These are phyloP conservation scores for Fusarium incarnatum DNA, from an alignment of 2,329 filamentous ascomycete species.

Conservation along the genomic window DNA sequence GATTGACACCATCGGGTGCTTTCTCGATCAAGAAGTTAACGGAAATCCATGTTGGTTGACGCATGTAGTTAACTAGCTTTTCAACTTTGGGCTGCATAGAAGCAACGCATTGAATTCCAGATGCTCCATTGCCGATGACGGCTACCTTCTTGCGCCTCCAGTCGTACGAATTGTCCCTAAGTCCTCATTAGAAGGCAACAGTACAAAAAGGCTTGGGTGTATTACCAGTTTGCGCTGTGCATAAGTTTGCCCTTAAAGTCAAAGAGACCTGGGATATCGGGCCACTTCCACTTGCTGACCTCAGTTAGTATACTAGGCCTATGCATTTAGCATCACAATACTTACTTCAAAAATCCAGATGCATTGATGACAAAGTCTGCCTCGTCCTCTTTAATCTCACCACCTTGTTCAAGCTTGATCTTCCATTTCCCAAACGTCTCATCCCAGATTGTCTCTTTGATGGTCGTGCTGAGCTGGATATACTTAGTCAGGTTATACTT, in stretches of 20 bases:
- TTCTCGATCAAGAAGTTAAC: slow-evolving; percentile 10
- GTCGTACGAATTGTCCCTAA: slow-evolving; percentile 1
- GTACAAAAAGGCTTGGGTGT: rapidly evolving
- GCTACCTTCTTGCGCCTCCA: slow-evolving; percentile 5
- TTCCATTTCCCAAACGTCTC: slow-evolving; percentile 6
- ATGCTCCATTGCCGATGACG: slow-evolving; percentile 5
- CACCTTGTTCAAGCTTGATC: slow-evolving; percentile 7
- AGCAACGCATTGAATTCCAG: slow-evolving; percentile 6
- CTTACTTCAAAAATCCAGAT: slow-evolving; percentile 10
- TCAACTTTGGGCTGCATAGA: slow-evolving; percentile 6
- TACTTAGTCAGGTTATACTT: slow-evolving; percentile 10
- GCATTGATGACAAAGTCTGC: slow-evolving; percentile 14
- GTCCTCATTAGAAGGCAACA: neutral
- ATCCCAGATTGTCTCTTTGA: slow-evolving; percentile 10
- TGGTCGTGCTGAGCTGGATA: neutral
- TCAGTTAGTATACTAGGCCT: neutral
- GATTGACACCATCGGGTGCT: slow-evolving; percentile 2
- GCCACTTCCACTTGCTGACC: slow-evolving; percentile 15
- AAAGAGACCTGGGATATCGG: slow-evolving; percentile 7
- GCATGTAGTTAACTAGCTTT: slow-evolving; percentile 6
- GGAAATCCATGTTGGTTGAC: slow-evolving; percentile 8
- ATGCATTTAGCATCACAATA: rapidly evolving
- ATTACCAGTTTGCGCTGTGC: slow-evolving; percentile 9
- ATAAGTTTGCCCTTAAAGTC: slow-evolving; percentile 13
- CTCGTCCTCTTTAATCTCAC: slow-evolving; percentile 6